Evolutionary conservation across 2,329 filamentous ascomycete species (phyloP), one percentile per base, ranked within the genome.

Genomic region (Aspergillus fumigatiaffinis): DNA sequence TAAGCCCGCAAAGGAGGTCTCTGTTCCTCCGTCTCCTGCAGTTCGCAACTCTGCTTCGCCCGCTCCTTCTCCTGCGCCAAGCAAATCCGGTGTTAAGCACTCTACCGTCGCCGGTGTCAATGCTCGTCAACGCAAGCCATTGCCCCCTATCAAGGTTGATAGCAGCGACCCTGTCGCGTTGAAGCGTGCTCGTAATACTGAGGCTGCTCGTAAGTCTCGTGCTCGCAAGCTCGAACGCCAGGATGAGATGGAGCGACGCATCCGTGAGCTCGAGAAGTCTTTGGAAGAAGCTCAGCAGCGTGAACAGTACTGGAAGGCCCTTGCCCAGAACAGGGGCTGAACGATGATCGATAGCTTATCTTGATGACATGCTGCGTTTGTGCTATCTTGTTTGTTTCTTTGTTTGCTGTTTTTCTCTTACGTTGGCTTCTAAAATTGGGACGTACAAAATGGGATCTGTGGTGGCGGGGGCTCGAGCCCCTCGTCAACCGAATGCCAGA

Each of bases 121-220:
- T 69, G 78, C 88, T 67, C 88, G 90, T 64, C 87, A 89, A 72
- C 89, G 90, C 70, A 93, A 92, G 82, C 87, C 89, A 61, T 80
- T 96, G 55, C 87, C 89, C 61, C 87, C 88, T 6, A 92, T 96
- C 71, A 79, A 88, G 59, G 84, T 92, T 41, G 90, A 97, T 65
- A 84, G 87, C 0, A 77, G 67, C 46, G 92, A 97, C 68, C 84
- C 83, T 9, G 73, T 89, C n/a, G 91, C 91, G 21, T 84, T 92
- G 82, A 97, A 97, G 86, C 90, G 93, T 73, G 92, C 92, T 52
- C 89, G 92, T 65, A 97, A 97, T 75, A 96, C 92, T 8, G 84
- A 95, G 73, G 93, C 93, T 20, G 93, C 93, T 67, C 91, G 93
- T 64, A 96, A 96, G 79, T 96, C 92, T 58, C 88, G 93, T 53